Conservation (phyloP, 2,329 filamentous ascomycete species). For the Xylariaceae sp. region DNA sequence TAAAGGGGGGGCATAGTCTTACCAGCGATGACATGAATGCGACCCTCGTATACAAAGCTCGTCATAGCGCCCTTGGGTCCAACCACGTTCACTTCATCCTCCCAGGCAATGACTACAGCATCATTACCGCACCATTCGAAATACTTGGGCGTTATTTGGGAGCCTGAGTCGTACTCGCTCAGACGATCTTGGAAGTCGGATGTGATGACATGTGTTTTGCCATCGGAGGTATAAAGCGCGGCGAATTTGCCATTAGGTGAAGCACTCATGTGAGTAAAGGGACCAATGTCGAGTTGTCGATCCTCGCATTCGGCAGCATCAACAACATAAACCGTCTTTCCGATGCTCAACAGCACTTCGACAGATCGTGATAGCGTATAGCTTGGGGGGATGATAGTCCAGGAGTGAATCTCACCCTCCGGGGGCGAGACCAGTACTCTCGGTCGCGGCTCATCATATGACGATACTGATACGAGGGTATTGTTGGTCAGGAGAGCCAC, state of each 20-base stretch:
- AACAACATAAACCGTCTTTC: conserved; percentile 76
- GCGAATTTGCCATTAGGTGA: conserved; percentile 88
- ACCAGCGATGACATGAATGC: conserved; percentile 84
- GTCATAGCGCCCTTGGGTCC: conserved; percentile 73
- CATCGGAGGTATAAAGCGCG: conserved; percentile 78
- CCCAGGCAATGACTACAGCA: conserved; percentile 89
- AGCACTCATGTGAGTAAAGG: conserved; percentile 84
- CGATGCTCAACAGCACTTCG: conserved; percentile 83
- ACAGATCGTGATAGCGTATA: conserved; percentile 89
- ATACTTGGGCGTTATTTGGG: conserved; percentile 77
- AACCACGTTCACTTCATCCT: conserved; percentile 92
- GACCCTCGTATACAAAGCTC: conserved; percentile 83
- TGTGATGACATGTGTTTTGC: conserved; percentile 86
- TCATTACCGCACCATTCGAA: conserved; percentile 97
- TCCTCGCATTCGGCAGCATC: conserved; percentile 90
- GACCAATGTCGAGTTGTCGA: conserved; percentile 81
- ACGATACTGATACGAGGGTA: conserved; percentile 75
- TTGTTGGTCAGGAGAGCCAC: conserved; percentile 90
- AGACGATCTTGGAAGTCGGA: conserved; percentile 91
- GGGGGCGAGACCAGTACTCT: conserved; percentile 73
- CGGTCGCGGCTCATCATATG: conserved; percentile 85
- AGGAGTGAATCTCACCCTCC: conserved; percentile 74
- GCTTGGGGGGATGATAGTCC: conserved; percentile 81
- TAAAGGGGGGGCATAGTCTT: conserved; percentile 31
- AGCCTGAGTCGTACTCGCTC: conserved; percentile 85